phyloP scores from a whole-genome alignment of 2,329 filamentous ascomycete species.

The Claviceps purpurea region DNA sequence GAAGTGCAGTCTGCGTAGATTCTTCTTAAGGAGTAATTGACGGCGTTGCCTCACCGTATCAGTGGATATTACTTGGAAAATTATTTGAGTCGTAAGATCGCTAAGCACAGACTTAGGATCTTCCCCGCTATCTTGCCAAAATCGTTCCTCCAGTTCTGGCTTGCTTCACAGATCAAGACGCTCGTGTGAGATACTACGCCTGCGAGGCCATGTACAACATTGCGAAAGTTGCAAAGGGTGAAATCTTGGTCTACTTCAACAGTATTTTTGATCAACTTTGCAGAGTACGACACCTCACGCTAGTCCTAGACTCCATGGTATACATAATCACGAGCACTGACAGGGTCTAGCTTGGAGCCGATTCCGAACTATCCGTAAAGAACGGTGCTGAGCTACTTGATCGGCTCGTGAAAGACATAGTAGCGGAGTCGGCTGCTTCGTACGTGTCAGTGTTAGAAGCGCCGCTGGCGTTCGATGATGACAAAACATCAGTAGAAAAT shows the following conservation, averaged over 20 bases:
- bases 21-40: neutral
- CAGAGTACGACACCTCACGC: conserved; percentile 48
- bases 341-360: conserved; percentile 63
- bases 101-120: conserved; percentile 44
- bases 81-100: neutral
- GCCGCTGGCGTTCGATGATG: conserved; percentile 30
- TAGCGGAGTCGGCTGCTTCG: conserved; percentile 84
- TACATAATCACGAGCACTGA: conserved; percentile 1
- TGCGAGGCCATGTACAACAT: conserved; percentile 99
- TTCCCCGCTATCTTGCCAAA: conserved; percentile 80
- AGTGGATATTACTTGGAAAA: neutral
- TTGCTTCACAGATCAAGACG: conserved; percentile 97
- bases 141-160: conserved; percentile 94
- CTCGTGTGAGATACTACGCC: conserved; percentile 90
- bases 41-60: neutral
- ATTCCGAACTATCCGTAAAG: conserved; percentile 93
- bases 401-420: conserved; percentile 89
- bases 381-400: conserved; percentile 94
- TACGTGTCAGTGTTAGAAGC: conserved; percentile 81
- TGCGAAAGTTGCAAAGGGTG: conserved; percentile 95
- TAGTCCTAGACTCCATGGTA: neutral
- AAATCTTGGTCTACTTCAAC: conserved; percentile 95
- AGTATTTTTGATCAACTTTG: conserved; percentile 95
- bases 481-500: conserved; percentile 31
- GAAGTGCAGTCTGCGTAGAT: neutral